A percentile compares a stretch with the other conserved stretches of the same genome.
These are phyloP conservation scores for Calonectria multiphialidica DNA, from an alignment of 2,329 filamentous ascomycete genomes.

Conservation along the genomic window DNA sequence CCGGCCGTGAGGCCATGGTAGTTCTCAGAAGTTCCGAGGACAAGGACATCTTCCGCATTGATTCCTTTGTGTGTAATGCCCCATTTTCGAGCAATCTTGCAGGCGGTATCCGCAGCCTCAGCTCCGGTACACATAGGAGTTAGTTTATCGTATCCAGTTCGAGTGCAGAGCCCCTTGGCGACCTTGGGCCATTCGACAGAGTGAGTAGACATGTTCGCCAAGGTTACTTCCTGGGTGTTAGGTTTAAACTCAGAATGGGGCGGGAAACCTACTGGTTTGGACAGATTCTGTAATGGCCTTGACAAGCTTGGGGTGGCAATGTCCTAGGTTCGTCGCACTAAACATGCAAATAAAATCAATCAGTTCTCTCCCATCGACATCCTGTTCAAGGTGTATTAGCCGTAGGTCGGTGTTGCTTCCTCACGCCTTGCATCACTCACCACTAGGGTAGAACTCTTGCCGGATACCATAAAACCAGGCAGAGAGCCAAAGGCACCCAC, in stretches of 20 bases:
- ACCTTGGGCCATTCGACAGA: constrained; percentile 21
- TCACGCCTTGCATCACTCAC: not conserved
- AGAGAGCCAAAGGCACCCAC: constrained; percentile 24
- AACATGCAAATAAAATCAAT: constrained; percentile 31
- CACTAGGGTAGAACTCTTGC: constrained; percentile 26
- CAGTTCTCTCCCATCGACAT: constrained; percentile 25
- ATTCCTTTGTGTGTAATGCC: constrained; percentile 27
- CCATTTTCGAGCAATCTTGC: constrained; percentile 35
- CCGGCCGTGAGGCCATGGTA: constrained; percentile 30
- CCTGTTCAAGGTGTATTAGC: constrained; percentile 1
- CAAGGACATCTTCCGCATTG: constrained; percentile 21
- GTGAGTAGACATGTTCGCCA: constrained; percentile 29
- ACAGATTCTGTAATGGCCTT: constrained; percentile 20
- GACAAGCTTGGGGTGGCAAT: constrained; percentile 26
- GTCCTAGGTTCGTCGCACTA: constrained; percentile 27
- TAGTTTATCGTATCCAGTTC: constrained; percentile 31
- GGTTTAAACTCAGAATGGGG: too few relatives aligned
- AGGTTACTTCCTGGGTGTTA: constrained; percentile 16
- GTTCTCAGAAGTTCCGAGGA: constrained; percentile 33
- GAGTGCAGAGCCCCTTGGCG: constrained; percentile 28
- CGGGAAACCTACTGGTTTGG: constrained; percentile 9
- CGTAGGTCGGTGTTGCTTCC: not conserved
- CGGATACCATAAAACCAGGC: constrained; percentile 24
- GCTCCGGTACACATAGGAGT: constrained; percentile 30
- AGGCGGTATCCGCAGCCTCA: constrained; percentile 34